phyloP scores from a whole-genome alignment of 345 rosid species.

The Psidium friedrichsthalianum region DNA sequence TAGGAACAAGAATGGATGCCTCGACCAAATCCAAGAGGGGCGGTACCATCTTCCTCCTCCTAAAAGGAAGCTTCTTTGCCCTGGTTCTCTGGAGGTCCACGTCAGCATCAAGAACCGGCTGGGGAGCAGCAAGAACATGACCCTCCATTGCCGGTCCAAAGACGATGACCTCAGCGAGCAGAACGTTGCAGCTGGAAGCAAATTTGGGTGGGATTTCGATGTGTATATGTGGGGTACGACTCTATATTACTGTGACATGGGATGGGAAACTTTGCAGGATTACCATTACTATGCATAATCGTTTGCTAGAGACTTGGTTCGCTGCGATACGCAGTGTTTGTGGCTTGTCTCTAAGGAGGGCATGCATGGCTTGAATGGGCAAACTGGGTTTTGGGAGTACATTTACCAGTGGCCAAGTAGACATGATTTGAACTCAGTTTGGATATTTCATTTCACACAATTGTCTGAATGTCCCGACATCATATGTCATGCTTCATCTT shows the following conservation, averaged over 20 bases:
- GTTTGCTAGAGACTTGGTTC: conserved; percentile 19
- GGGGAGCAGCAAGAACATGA: conserved; percentile 31
- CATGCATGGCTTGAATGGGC: conserved; percentile 23
- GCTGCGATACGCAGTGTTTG: conserved; percentile 22
- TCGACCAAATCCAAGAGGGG: not conserved
- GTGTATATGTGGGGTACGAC: conserved; percentile 22
- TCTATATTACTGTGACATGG: conserved; percentile 34
- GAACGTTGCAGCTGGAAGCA: conserved; percentile 23
- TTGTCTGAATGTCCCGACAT: not conserved
- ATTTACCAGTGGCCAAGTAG: conserved; percentile 28
- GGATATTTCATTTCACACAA: not conserved
- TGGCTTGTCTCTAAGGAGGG: conserved; percentile 40
- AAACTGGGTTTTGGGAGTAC: conserved; percentile 46
- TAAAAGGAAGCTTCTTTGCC: not conserved
- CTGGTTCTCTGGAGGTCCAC: conserved; percentile 10
- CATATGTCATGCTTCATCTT: not conserved
- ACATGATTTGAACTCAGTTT: not conserved
- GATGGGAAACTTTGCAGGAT: conserved; percentile 19
- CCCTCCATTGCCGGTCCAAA: conserved; percentile 46
- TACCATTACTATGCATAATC: conserved; percentile 27
- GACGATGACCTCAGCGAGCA: conserved; percentile 46
- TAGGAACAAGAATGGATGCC: not conserved
- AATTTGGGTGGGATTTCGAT: conserved; percentile 40
- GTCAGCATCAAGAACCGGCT: conserved; percentile 29
- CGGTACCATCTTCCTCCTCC: conserved; percentile 1